Conservation (phyloP, 345 rosid species). For the Populus tremula region DNA sequence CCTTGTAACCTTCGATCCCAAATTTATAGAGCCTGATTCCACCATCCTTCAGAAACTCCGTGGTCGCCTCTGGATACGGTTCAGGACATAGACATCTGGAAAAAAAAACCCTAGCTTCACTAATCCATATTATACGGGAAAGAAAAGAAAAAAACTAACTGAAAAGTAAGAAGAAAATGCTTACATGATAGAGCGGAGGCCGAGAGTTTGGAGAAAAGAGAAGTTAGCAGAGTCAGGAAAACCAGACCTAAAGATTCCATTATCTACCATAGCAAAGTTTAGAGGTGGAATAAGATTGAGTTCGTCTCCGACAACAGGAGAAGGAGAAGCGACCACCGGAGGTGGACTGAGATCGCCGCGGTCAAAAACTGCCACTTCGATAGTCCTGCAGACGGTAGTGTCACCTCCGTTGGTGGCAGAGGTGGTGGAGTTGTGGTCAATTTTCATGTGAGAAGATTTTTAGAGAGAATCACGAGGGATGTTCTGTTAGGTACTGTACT, state of each 20-base stretch:
- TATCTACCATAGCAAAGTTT: slow-evolving; percentile 91
- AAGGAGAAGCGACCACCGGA: slow-evolving; percentile 17
- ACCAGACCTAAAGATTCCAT: slow-evolving; percentile 94
- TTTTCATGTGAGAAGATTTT: slow-evolving; percentile 15
- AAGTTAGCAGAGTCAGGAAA: slow-evolving; percentile 88
- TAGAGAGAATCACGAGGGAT: slow-evolving; percentile 19
- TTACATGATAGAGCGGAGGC: slow-evolving; percentile 96
- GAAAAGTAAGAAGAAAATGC: background rate
- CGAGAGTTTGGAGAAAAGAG: slow-evolving; percentile 75
- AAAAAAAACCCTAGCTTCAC: slow-evolving; percentile 20
- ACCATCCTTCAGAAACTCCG: slow-evolving; percentile 71
- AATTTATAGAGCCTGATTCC: slow-evolving; percentile 83
- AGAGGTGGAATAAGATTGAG: slow-evolving; percentile 64
- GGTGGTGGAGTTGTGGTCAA: slow-evolving; percentile 2
- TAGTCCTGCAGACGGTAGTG: slow-evolving; percentile 30
- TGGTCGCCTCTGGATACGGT: slow-evolving; percentile 72
- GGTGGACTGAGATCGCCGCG: slow-evolving; percentile 32
- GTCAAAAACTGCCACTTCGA: slow-evolving; percentile 55
- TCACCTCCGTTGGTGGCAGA: background rate
- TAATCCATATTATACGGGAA: background rate
- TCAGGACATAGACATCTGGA: slow-evolving; percentile 87
- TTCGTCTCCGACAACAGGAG: slow-evolving; percentile 39
- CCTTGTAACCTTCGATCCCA: slow-evolving; percentile 91
- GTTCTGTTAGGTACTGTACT: slow-evolving; percentile 6
- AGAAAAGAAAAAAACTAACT: background rate